Evolutionary conservation across 345 rosid genomes (phyloP).

Genomic region (Salix purpurea): DNA sequence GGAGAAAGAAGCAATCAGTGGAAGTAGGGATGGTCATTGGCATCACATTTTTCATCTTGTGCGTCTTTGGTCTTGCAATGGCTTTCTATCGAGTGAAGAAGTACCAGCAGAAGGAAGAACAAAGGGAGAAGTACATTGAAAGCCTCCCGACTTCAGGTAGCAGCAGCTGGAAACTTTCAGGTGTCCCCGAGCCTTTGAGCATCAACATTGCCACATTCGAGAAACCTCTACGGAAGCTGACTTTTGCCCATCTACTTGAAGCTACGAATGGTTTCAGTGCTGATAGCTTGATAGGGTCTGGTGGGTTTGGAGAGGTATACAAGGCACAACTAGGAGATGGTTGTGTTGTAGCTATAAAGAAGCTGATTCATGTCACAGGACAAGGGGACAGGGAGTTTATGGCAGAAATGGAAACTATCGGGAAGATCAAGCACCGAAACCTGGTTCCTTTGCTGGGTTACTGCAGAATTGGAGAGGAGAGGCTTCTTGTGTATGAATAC

Average conservation of each 20-base stretch:
- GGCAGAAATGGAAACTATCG: slow-evolving; percentile 99
- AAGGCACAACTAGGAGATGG: slow-evolving; percentile 82
- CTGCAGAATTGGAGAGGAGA: slow-evolving; percentile 93
- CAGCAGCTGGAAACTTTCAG: slow-evolving; percentile 88
- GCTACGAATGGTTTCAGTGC: slow-evolving; percentile 95
- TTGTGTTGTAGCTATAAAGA: slow-evolving; percentile 79
- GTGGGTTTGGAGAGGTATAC: slow-evolving; percentile 98
- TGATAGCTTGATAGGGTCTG: slow-evolving; percentile 81
- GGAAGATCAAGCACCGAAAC: slow-evolving; percentile 94
- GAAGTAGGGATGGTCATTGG: slow-evolving; percentile 69
- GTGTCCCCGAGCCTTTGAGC: slow-evolving; percentile 88
- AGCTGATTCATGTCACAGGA: slow-evolving; percentile 74
- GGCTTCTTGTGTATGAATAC: slow-evolving; percentile 95
- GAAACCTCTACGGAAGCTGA: slow-evolving; percentile 83
- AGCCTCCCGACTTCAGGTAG: slow-evolving; percentile 88
- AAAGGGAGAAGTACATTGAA: slow-evolving; percentile 72
- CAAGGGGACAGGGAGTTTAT: slow-evolving; percentile 98
- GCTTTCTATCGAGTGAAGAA: slow-evolving; percentile 62
- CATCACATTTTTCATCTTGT: slow-evolving; percentile 56
- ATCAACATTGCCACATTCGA: slow-evolving; percentile 95
- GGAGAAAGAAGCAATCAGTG: slow-evolving; percentile 42
- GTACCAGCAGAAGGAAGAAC: slow-evolving; percentile 51
- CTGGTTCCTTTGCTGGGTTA: slow-evolving; percentile 89
- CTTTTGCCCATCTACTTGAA: slow-evolving; percentile 85
- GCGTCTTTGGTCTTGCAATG: slow-evolving; percentile 51